phyloP scores from a whole-genome alignment of 148 eudicot genomes.

The Silene conica region DNA sequence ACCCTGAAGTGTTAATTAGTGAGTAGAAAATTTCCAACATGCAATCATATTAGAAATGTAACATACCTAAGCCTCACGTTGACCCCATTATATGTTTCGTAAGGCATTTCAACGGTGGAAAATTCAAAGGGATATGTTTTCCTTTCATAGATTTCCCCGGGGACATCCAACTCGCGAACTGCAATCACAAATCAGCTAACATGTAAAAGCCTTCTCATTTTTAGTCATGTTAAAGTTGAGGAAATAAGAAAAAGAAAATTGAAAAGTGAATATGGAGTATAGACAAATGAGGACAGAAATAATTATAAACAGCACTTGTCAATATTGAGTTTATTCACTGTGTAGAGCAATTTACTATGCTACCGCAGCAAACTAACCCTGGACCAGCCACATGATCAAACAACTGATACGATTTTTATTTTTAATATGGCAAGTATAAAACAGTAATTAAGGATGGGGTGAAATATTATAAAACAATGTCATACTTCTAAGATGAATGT shows the following conservation, averaged over 20 bases:
- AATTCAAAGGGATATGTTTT: constrained; percentile 89
- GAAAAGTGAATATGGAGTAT: neutral
- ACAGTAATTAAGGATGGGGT: no score
- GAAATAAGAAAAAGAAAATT: neutral
- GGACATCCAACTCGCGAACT: constrained; percentile 98
- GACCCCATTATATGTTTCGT: constrained; percentile 86
- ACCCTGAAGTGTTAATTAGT: neutral
- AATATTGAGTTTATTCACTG: neutral
- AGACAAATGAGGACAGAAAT: neutral
- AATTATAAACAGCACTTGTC: neutral
- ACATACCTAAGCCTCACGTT: constrained; percentile 88
- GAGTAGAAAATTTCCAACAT: neutral
- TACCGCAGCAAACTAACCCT: neutral
- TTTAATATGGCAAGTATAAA: no score
- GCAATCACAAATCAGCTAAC: constrained; percentile 20
- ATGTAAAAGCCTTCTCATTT: neutral
- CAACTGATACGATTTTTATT: no score
- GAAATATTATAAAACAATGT: no score
- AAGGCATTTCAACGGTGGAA: constrained; percentile 98
- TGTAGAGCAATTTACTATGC: neutral
- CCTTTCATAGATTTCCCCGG: constrained; percentile 90
- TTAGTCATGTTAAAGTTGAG: neutral
- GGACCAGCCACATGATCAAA: neutral
- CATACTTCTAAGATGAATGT: no score
- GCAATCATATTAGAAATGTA: neutral